phyloP scores from a whole-genome alignment of 164 flowering plant genomes.

The Kalanchoe fedtschenkoi region DNA sequence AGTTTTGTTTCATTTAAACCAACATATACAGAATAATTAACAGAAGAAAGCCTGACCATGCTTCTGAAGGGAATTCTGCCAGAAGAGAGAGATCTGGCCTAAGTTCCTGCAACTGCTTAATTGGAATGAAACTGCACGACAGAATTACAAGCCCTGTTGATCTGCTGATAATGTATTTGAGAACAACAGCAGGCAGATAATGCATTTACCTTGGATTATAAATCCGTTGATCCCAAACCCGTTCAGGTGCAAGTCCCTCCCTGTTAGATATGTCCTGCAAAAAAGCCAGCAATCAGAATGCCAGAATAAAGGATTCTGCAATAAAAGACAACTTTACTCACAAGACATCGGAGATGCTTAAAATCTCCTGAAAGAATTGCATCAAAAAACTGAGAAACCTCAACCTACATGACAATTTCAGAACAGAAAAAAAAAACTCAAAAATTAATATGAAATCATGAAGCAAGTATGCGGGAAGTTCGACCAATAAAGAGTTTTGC shows the following conservation, averaged over 20 bases:
- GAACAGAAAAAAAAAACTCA: not conserved
- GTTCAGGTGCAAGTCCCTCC: slow-evolving; percentile 81
- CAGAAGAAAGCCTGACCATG: slow-evolving; percentile 34
- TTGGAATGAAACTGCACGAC: slow-evolving; percentile 40
- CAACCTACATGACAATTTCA: slow-evolving; percentile 32
- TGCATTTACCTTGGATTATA: slow-evolving; percentile 42
- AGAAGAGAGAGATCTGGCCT: slow-evolving; percentile 57
- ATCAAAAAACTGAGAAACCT: slow-evolving; percentile 50
- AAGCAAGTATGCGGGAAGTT: not conserved
- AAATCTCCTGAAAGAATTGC: slow-evolving; percentile 63
- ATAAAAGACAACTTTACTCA: slow-evolving; percentile 24
- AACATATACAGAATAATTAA: not conserved
- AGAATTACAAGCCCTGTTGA: slow-evolving; percentile 1
- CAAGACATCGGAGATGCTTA: slow-evolving; percentile 59
- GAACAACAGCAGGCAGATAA: not conserved
- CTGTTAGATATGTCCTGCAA: slow-evolving; percentile 80
- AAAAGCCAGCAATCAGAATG: not conserved
- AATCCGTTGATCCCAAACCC: slow-evolving; percentile 59
- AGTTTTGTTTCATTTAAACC: not conserved
- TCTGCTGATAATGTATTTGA: not conserved
- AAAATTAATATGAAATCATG: not conserved
- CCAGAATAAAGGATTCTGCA: not conserved
- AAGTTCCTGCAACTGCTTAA: slow-evolving; percentile 39
- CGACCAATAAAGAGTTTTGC: slow-evolving; percentile 2
- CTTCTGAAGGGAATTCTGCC: slow-evolving; percentile 79